Base-by-base conservation (phyloP, 2,329 filamentous ascomycete species). In the Beauveria varroae region DNA sequence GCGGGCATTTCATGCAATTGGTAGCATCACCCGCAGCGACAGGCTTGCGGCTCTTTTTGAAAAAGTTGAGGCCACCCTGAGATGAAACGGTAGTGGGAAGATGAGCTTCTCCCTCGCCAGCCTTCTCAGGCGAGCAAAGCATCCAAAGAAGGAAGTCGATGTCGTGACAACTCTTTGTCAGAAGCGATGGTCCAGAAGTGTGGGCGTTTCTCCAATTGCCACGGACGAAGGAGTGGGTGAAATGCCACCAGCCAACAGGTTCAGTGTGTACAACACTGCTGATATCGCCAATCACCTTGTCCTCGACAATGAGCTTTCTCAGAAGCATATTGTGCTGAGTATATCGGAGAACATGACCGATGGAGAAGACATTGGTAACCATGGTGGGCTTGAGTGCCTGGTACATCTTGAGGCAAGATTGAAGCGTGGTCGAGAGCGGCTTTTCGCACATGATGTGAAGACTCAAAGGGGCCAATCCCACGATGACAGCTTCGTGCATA, bases 101-200 rank as follows among this genome's bases (percentile, higher is more conserved):
- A 72, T 97, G 93, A 0, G 88, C 82, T 16, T 74, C 72, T 8
- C 73, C 73, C 1, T 74, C 68, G 14, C 78, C 75, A 0, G 77
- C 72, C 59, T 74, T 75, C 16, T 71, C 71, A 0, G 91, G 90
- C 1, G 90, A 91, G 70, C 88, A 93, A 12, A 98, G 81, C 52
- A 98, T 77, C 95, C 95, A 99, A 18, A 98, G 79, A 5, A 98
- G 76, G 62, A 98, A 85, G 70, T 99, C 95, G 55, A 99, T 90
- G 68, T 99, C 95, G 69, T 99, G 95, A 67, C 95, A 98, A 63
- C 91, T 96, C 75, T 98, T 99, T 3, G 93, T 96, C 34, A 99
- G 81, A 1, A 99, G 80, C 1, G 90, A 93, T 7, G 87, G 93
- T 26, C 83, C 93, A n/a, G 83, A 87, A 5, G 78, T 87, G 0